A percentile compares a stretch with the other conserved stretches of the same genome.
phyloP scores from a whole-genome alignment of 2,329 filamentous ascomycete species.

The Monilinia vaccinii-corymbosi region DNA sequence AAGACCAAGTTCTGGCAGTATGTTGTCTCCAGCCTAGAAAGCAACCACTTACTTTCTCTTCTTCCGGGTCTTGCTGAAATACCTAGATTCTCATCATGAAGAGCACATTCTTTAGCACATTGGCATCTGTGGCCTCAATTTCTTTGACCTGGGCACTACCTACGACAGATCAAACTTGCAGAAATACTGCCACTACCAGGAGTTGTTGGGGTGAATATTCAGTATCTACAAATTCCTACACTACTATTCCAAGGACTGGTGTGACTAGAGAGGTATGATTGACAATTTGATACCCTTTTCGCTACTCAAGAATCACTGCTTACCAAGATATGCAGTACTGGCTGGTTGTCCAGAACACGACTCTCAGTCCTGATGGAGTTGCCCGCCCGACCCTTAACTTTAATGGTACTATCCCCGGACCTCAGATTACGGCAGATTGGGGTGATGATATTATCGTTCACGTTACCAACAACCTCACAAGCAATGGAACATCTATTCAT shows the following conservation, averaged over 20 bases:
- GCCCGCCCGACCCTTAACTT: conserved; percentile 42
- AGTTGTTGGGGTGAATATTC: conserved; percentile 28
- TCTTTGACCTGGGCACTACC: conserved; percentile 19
- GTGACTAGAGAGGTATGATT: conserved; percentile 25
- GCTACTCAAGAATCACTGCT: neutral
- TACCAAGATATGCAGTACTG: conserved; percentile 17
- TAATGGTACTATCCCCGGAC: conserved; percentile 31
- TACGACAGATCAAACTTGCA: conserved; percentile 18
- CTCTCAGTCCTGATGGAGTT: conserved; percentile 33
- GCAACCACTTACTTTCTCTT: neutral
- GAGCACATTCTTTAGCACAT: conserved; percentile 17
- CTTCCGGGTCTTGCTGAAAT: neutral
- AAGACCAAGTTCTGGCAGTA: neutral
- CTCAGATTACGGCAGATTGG: conserved; percentile 33
- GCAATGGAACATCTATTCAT: conserved; percentile 41
- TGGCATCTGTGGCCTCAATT: conserved; percentile 14
- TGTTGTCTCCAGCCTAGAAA: neutral
- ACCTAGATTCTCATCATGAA: conserved; percentile 16
- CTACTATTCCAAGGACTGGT: conserved; percentile 27
- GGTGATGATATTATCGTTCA: conserved; percentile 28
- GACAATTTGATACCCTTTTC: too few species aligned
- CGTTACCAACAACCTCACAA: conserved; percentile 28
- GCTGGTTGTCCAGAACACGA: conserved; percentile 20
- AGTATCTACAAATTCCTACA: conserved; percentile 27
- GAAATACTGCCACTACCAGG: conserved; percentile 26